phyloP scores from a whole-genome alignment of 2,329 filamentous ascomycete species.

The Pochonia chlamydosporia region DNA sequence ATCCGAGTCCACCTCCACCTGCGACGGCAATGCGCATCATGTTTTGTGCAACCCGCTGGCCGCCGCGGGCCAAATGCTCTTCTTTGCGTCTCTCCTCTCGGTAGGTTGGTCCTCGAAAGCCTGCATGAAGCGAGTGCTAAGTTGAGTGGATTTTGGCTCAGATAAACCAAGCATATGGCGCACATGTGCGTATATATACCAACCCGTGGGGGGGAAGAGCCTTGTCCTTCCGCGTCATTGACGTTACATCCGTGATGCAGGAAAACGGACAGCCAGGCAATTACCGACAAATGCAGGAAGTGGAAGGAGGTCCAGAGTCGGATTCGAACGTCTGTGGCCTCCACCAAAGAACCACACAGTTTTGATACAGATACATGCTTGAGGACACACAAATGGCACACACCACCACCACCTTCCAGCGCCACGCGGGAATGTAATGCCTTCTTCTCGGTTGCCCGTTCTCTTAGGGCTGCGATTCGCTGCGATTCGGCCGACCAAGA shows the following conservation, averaged over 20 bases:
- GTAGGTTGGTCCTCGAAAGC: conserved; percentile 1
- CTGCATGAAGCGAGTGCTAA: conserved; percentile 4
- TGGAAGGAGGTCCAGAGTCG: conserved; percentile 6
- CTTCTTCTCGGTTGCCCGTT: neutral
- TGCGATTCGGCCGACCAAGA: neutral
- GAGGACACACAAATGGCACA: conserved; percentile 4
- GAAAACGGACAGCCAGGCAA: conserved; percentile 8
- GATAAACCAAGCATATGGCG: neutral
- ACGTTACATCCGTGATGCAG: conserved; percentile 18
- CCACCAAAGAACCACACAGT: conserved; percentile 8
- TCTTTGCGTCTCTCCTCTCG: conserved; percentile 8
- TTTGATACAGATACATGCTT: conserved; percentile 4
- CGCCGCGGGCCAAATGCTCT: conserved; percentile 9
- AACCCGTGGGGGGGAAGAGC: conserved; percentile 5
- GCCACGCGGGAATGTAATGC: conserved; percentile 9
- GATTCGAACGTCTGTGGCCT: conserved; percentile 9
- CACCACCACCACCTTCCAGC: conserved; percentile 6
- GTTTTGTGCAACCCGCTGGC: conserved; percentile 12
- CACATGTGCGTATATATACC: conserved; percentile 12
- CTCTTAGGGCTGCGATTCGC: neutral
- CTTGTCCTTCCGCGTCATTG: conserved; percentile 16
- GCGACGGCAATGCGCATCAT: conserved; percentile 47
- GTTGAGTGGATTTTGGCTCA: conserved; percentile 6
- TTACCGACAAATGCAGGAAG: conserved; percentile 12
- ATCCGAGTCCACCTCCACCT: conserved; percentile 39